Evolutionary conservation across 169 alveolate species (phyloP), one percentile per base, ranked within the genome.

Genomic region (Plasmodium blacklocki): DNA sequence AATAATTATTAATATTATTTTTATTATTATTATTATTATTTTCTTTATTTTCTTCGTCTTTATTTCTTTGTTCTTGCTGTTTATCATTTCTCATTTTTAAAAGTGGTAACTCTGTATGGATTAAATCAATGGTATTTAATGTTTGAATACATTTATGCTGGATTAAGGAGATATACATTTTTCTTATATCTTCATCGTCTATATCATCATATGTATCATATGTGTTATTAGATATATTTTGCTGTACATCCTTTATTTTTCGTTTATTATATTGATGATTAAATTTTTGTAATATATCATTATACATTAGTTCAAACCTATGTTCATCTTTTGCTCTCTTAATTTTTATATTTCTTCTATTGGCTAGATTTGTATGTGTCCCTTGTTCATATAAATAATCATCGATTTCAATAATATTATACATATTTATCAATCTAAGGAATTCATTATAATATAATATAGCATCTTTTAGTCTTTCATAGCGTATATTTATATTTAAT

Each of bases 251-350:
- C 1, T 32, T 32, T 32, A 32, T 7, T 14, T 15, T 15, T 52
- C 11, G n/a, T 15, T 52, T 52, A 52, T 52, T 52, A 11, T 75
- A 45, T 32, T 39, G 23, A 18, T 75, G 26, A 18, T 12, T 63
- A 32, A 32, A 4, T 32, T 32, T 32, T 63, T 63, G 62, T 12
- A 19, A 19, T 18, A 75, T 62, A 21, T 75, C 75, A 43, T 75
- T 18, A 47, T 62, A 75, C 32, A 75, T 62, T 8, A 62, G 59
- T 32, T 75, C 68, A 45, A 39, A 75, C 32, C 47, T 75, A 32
- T 75, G 62, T 75, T 75, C 88, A 52, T 75, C 88, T 54, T 75
- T 75, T 47, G 74, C 67, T 56, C 88, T 75, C 43, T 63, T 75
- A 62, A 75, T 39, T 32, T 75, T 75, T 2, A 75, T 49, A 39